Percentiles rank a stretch among this genome's conserved stretches.
Conservation (phyloP, 2,329 filamentous ascomycete genomes). For the Xylaria sp. region DNA sequence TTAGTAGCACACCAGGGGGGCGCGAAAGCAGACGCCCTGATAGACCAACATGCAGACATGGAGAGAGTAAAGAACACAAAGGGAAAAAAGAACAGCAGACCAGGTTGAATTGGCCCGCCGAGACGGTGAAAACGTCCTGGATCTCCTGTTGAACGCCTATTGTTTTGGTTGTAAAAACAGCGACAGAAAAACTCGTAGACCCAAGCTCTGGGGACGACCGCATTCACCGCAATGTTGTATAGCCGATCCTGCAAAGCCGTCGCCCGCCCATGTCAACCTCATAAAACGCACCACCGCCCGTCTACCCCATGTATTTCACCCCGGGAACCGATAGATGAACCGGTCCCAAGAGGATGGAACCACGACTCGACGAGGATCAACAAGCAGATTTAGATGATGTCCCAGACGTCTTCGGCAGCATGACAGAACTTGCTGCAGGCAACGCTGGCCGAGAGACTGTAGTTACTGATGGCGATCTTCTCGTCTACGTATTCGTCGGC, state of each 20-base stretch:
- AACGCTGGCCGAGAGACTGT: constrained; percentile 95
- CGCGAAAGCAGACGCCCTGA: background rate
- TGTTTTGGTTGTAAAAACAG: constrained; percentile 90
- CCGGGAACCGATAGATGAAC: background rate
- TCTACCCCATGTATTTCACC: constrained; percentile 38
- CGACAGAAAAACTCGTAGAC: constrained; percentile 77
- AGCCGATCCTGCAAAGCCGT: constrained; percentile 59
- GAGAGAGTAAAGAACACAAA: constrained; percentile 41
- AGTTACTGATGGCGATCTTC: constrained; percentile 98
- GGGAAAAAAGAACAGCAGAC: constrained; percentile 54
- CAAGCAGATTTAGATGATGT: constrained; percentile 72
- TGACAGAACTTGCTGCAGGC: constrained; percentile 99
- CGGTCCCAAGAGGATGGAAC: background rate
- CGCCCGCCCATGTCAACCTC: constrained; percentile 47
- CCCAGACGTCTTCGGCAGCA: constrained; percentile 96
- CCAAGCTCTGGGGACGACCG: constrained; percentile 63
- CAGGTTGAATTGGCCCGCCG: constrained; percentile 75
- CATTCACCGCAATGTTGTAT: constrained; percentile 79
- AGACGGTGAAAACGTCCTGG: constrained; percentile 72
- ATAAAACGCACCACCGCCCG: constrained; percentile 47
- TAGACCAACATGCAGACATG: constrained; percentile 12
- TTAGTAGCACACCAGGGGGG: constrained; percentile 17
- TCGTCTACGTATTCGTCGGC: constrained; percentile 95
- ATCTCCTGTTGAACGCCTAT: constrained; percentile 81
- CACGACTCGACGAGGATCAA: constrained; percentile 16